These are phyloP conservation scores for Candida coleopterorum DNA, from an alignment of 805 yeast species.

Conservation along the genomic window DNA sequence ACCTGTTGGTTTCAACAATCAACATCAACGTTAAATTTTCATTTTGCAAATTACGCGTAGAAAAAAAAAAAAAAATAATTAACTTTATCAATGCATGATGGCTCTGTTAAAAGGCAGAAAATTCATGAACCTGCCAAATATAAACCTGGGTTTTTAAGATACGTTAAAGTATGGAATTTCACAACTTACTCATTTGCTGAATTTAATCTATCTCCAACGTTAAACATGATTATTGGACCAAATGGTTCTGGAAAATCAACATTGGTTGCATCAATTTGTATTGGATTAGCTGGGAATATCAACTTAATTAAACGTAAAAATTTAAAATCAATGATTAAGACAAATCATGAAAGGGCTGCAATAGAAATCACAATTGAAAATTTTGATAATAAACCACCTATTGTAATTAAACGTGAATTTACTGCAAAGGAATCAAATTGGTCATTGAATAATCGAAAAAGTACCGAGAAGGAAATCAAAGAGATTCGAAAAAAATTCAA, in stretches of 20 bases:
- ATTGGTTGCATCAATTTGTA: constrained; percentile 85
- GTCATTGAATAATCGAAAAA: constrained; percentile 38
- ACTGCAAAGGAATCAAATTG: constrained; percentile 48
- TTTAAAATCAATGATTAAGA: constrained; percentile 66
- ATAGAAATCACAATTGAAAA: constrained; percentile 52
- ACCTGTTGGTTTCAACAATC: too few relatives aligned
- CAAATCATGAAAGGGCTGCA: constrained; percentile 45
- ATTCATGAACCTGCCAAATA: constrained; percentile 9
- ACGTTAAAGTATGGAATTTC: constrained; percentile 55
- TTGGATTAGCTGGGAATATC: constrained; percentile 80
- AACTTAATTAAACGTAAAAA: constrained; percentile 67
- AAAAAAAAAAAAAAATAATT: neutral
- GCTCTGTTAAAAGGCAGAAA: constrained; percentile 1
- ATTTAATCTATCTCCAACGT: constrained; percentile 71
- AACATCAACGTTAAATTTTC: too few relatives aligned
- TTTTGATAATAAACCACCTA: constrained; percentile 24
- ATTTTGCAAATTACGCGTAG: constrained; percentile 2
- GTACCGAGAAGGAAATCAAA: constrained; percentile 44
- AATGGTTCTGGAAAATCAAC: constrained; percentile 96
- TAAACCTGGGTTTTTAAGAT: constrained; percentile 45
- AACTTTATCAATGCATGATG: neutral
- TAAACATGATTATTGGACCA: constrained; percentile 93
- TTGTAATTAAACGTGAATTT: constrained; percentile 44
- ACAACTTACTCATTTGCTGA: constrained; percentile 67
- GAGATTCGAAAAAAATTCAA: constrained; percentile 45